These are phyloP conservation scores for Psilocybe azurescens DNA, from an alignment of 768 basidiomycete genomes.

Conservation along the genomic window DNA sequence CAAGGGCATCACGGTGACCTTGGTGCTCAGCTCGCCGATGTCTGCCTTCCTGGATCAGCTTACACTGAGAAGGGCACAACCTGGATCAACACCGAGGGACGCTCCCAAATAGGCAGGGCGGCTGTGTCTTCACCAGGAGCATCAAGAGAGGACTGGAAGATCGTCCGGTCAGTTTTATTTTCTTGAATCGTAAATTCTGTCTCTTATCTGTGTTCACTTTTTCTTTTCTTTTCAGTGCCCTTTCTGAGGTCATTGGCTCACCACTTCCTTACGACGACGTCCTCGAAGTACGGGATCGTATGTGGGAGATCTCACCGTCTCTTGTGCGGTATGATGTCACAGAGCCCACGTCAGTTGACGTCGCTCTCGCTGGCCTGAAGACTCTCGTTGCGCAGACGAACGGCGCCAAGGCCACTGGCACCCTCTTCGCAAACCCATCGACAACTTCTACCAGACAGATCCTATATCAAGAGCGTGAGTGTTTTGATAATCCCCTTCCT, in stretches of 20 bases:
- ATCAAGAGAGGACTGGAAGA: slow-evolving; percentile 96
- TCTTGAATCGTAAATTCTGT: neutral
- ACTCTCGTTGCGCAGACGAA: slow-evolving; percentile 56
- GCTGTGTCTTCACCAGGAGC: slow-evolving; percentile 97
- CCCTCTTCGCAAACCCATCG: slow-evolving; percentile 79
- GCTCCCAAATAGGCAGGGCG: slow-evolving; percentile 86
- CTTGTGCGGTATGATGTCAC: slow-evolving; percentile 84
- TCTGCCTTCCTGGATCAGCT: slow-evolving; percentile 89
- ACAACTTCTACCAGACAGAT: slow-evolving; percentile 97
- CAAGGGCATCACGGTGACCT: slow-evolving; percentile 98
- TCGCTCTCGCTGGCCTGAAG: slow-evolving; percentile 74
- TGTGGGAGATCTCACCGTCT: slow-evolving; percentile 96
- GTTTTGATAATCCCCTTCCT: neutral
- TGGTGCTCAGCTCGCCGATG: slow-evolving; percentile 97
- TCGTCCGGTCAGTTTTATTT: slow-evolving; percentile 68
- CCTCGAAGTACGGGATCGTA: slow-evolving; percentile 81
- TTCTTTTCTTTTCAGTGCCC: slow-evolving; percentile 55
- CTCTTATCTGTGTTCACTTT: neutral
- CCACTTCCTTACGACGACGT: slow-evolving; percentile 92
- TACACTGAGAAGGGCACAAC: slow-evolving; percentile 91
- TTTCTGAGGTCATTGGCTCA: slow-evolving; percentile 84
- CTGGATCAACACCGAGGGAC: slow-evolving; percentile 98
- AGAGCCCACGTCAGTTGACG: slow-evolving; percentile 76
- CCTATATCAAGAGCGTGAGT: slow-evolving; percentile 92
- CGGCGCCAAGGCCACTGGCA: slow-evolving; percentile 61